Evolutionary conservation across 2,329 filamentous ascomycete species (phyloP).

Genomic region (Aspergillus melleus): DNA sequence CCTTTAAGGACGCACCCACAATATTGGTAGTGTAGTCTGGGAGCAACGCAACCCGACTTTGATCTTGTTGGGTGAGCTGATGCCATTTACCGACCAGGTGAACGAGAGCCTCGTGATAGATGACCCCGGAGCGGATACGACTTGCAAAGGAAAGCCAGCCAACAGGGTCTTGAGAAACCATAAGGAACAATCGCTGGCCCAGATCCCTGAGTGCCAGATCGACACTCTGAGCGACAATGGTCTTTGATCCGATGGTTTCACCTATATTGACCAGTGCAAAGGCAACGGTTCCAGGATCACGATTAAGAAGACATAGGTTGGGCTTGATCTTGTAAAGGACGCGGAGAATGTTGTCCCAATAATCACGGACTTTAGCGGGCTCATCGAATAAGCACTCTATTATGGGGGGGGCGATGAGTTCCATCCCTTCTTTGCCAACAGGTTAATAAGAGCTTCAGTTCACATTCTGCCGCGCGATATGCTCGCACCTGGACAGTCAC

Average conservation of each 20-base stretch:
- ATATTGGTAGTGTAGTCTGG: constrained; percentile 15
- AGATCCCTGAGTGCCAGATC: constrained; percentile 17
- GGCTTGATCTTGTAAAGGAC: not conserved
- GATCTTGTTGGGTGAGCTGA: constrained; percentile 16
- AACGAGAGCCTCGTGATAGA: constrained; percentile 35
- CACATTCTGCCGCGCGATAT: not conserved
- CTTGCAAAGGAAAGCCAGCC: constrained; percentile 49
- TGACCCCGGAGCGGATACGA: constrained; percentile 46
- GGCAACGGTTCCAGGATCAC: not conserved
- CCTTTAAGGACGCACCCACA: not conserved
- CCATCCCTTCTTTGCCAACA: not conserved
- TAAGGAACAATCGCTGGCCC: constrained; percentile 47
- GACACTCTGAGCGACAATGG: not conserved
- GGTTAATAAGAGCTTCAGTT: not conserved
- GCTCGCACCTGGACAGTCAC: not conserved
- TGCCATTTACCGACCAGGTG: constrained; percentile 36
- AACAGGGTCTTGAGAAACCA: constrained; percentile 45
- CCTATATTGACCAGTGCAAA: not conserved
- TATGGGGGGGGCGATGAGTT: not conserved
- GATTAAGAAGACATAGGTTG: not conserved
- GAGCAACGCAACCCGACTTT: constrained; percentile 12
- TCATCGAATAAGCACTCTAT: not conserved
- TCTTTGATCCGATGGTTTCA: not conserved
- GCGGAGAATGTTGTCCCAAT: not conserved
- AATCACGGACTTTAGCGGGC: not conserved